Evolutionary conservation across 148 eudicot genomes (phyloP).

Genomic region (Bassia scoparia): DNA sequence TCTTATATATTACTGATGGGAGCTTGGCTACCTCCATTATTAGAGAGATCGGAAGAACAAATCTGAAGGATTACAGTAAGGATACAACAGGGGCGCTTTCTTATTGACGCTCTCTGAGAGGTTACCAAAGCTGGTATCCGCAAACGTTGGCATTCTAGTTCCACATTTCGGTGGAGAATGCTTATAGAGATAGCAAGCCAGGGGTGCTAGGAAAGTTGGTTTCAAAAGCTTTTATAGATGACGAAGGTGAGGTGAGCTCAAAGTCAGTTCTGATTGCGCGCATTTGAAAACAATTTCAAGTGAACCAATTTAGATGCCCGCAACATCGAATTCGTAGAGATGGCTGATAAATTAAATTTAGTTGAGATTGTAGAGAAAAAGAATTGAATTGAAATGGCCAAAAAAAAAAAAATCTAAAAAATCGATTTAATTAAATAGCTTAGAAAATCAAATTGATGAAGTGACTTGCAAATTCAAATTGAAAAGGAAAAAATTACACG

Average conservation of each 20-base stretch:
- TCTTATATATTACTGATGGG: no score
- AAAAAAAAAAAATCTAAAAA: no score
- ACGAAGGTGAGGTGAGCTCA: slow-evolving; percentile 81
- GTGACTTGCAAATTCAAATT: no score
- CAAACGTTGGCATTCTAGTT: slow-evolving; percentile 76
- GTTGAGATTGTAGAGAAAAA: no score
- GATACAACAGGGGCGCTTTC: slow-evolving; percentile 88
- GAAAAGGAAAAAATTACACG: no score
- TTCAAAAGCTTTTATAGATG: slow-evolving; percentile 79
- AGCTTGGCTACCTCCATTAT: slow-evolving; percentile 71
- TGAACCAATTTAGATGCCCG: no score
- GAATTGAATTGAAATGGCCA: no score
- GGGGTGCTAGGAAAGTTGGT: slow-evolving; percentile 87
- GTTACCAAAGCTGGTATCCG: slow-evolving; percentile 77
- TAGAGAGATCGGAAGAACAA: slow-evolving; percentile 84
- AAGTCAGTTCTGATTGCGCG: slow-evolving; percentile 80
- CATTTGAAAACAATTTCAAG: no score
- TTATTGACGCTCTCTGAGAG: slow-evolving; percentile 84
- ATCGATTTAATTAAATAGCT: no score
- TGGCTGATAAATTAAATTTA: no score
- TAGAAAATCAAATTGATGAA: no score
- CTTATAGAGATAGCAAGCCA: slow-evolving; percentile 95
- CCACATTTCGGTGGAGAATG: slow-evolving; percentile 98
- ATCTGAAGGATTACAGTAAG: slow-evolving; percentile 75
- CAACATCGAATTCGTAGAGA: no score